phyloP scores from a whole-genome alignment of 352 stramenopile genomes.

The Pythium dissimile region DNA sequence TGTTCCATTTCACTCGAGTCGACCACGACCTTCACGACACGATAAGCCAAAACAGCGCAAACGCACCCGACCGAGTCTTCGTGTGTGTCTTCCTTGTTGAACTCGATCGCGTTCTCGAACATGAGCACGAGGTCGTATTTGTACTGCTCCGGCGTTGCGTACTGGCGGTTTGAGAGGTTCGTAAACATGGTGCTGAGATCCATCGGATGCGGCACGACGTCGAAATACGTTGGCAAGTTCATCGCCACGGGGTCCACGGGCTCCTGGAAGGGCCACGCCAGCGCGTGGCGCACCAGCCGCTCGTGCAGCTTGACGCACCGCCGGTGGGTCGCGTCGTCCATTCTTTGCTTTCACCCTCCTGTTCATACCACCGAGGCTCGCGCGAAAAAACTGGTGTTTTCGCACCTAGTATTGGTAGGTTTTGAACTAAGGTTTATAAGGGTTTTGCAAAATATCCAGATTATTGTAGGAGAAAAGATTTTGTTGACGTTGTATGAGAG shows the following conservation, averaged over 20 bases:
- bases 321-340: conserved; percentile 44
- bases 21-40: background rate
- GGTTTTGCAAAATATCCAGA: no score
- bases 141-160: conserved; percentile 54
- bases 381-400: no score
- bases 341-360: conserved; percentile 19
- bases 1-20: no score
- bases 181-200: conserved; percentile 93
- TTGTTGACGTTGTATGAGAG: no score
- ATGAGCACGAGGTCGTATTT: conserved; percentile 74
- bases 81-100: conserved; percentile 78
- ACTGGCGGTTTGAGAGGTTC: conserved; percentile 64
- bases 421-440: no score
- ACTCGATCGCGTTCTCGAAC: conserved; percentile 85
- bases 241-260: conserved; percentile 94
- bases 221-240: conserved; percentile 92
- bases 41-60: background rate
- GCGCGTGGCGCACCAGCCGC: conserved; percentile 50
- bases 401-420: no score
- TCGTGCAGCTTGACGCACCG: conserved; percentile 64
- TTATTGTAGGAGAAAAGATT: no score
- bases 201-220: conserved; percentile 96
- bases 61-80: conserved; percentile 71
- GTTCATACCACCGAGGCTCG: no score
- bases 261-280: conserved; percentile 88